Base-by-base conservation (phyloP, 306 rosid genomes). In the Elaeagnus macrophylla region DNA sequence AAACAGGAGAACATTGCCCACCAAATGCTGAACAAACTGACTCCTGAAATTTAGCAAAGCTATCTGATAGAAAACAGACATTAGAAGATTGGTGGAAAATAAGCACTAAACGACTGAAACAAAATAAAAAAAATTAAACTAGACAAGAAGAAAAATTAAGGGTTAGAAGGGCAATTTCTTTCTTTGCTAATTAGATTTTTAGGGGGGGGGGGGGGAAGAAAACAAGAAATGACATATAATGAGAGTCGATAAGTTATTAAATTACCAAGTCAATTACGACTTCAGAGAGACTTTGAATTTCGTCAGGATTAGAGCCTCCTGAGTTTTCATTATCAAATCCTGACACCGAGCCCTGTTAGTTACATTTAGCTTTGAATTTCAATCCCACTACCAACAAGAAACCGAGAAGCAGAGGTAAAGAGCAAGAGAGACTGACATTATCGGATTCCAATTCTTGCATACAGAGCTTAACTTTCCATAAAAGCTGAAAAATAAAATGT, bases 11-110 rank as follows among this genome's bases (percentile, higher is more conserved):
- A 67, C 81, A 55, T 64, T 72, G 62, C 75, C 62, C 40, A 20
- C 68, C 67, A 71, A 51, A 64, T 76, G 81, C 57, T 60, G 67
- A 60, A 76, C 59, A 55, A 53, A 72, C 57, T 44, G 61, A 60
- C 67, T 67, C 44, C 64, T 49, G 48, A 59, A 39, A 20, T 48
- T 60, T 12, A 76, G 36, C 69, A 76, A 59, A 41, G 12, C 67
- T 6, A 76, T 43, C 81, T 76, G 75, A 58, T 7, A 10, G 3
- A 32, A 60, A 52, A 58, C 39, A 20, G 49, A 5, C 51, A 64
- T 5, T 9, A 54, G 32, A 49, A 10, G 12, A 37, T 18, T 32
- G 14, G 45, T n/a, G 16, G 7, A 17, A 16, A n/a, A 39, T 18
- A 13, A 17, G 10, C 12, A 66, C 18, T 17, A 7, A 18, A 51